phyloP scores from a whole-genome alignment of 129 eudicot genomes.

The Heracleum sosnowskyi region DNA sequence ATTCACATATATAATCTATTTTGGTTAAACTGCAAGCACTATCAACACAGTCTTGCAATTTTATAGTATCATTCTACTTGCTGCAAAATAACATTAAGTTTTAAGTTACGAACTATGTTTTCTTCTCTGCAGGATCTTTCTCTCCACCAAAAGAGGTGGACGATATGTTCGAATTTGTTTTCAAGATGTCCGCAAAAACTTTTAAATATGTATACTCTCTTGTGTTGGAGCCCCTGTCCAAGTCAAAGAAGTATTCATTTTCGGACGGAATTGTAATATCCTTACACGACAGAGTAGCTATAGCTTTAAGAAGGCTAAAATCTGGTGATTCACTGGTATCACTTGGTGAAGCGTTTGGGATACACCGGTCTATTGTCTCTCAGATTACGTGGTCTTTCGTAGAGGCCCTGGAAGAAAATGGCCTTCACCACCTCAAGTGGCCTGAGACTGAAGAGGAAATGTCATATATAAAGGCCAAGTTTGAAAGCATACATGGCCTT shows the following conservation, averaged over 20 bases:
- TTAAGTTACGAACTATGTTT: background rate
- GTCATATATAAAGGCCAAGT: slow-evolving; percentile 45
- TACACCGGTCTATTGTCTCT: slow-evolving; percentile 74
- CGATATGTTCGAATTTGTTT: slow-evolving; percentile 35
- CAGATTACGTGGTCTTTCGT: slow-evolving; percentile 90
- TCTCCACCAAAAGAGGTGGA: slow-evolving; percentile 44
- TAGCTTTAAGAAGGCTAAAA: slow-evolving; percentile 64
- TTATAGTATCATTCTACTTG: background rate
- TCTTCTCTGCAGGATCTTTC: slow-evolving; percentile 30
- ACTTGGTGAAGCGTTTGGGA: slow-evolving; percentile 62
- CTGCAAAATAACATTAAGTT: background rate
- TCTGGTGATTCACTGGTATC: slow-evolving; percentile 65
- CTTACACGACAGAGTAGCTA: slow-evolving; percentile 62
- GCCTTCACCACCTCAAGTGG: slow-evolving; percentile 72
- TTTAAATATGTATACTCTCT: slow-evolving; percentile 70
- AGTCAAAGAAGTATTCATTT: slow-evolving; percentile 42
- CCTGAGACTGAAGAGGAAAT: slow-evolving; percentile 48
- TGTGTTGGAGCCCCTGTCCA: slow-evolving; percentile 58
- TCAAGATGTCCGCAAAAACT: slow-evolving; percentile 69
- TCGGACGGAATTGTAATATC: slow-evolving; percentile 58
- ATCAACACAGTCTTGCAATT: background rate
- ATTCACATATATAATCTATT: background rate
- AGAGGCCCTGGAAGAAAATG: slow-evolving; percentile 65
- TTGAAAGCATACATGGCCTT: slow-evolving; percentile 62
- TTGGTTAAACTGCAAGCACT: background rate